Conservation (phyloP, 495 filamentous ascomycete genomes). For the Hypomontagnella submonticulosa region DNA sequence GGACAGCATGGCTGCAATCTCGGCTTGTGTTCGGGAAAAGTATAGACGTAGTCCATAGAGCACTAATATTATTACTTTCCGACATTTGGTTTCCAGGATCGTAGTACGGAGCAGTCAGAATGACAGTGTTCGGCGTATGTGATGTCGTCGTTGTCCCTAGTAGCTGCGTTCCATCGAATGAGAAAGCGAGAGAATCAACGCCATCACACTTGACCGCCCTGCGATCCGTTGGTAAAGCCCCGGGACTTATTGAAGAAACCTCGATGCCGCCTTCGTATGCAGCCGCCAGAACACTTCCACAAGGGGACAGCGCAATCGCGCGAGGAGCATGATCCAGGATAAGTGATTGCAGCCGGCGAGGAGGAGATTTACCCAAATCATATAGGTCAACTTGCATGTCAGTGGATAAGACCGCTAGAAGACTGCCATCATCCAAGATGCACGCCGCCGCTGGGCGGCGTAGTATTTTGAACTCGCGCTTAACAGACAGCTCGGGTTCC, state of each 20-base stretch:
- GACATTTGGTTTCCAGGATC: constrained; percentile 66
- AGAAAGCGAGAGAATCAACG: constrained; percentile 83
- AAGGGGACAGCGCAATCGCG: constrained; percentile 81
- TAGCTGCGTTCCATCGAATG: constrained; percentile 84
- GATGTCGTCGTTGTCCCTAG: constrained; percentile 78
- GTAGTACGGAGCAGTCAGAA: constrained; percentile 84
- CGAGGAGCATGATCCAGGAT: constrained; percentile 79
- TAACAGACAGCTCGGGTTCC: constrained; percentile 66
- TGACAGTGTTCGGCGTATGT: constrained; percentile 74
- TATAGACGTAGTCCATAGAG: constrained; percentile 89
- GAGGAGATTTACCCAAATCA: constrained; percentile 68
- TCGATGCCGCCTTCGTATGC: constrained; percentile 89
- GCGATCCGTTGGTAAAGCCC: constrained; percentile 71
- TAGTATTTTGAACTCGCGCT: constrained; percentile 81
- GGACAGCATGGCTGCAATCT: constrained; percentile 79
- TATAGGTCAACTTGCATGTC: constrained; percentile 88
- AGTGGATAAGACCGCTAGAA: constrained; percentile 81
- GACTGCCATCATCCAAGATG: constrained; percentile 79
- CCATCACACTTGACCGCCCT: constrained; percentile 83
- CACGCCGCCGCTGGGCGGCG: constrained; percentile 80
- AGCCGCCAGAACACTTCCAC: constrained; percentile 83
- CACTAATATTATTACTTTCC: constrained; percentile 72
- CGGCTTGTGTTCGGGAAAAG: constrained; percentile 82
- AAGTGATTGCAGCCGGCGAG: constrained; percentile 73
- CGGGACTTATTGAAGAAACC: constrained; percentile 77